Base-by-base conservation (phyloP, 805 yeast species). In the Diddensiella santjacobensis region DNA sequence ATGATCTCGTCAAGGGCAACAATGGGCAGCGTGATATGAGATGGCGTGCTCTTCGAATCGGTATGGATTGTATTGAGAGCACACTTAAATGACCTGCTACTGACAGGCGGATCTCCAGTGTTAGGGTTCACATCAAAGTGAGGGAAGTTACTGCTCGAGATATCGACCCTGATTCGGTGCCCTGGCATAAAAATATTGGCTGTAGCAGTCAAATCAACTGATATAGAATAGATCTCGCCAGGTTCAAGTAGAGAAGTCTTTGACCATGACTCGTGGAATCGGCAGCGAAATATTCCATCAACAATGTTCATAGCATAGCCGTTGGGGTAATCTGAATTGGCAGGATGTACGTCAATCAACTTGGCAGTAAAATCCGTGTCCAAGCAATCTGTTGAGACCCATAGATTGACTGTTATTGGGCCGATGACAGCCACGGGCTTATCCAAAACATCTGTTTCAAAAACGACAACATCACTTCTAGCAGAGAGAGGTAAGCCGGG, bases 311-410 rank as follows among this genome's bases (percentile, higher is more conserved):
- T 39, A 10, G 40, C 37, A 39, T 45, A 45, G 10, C 48, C 48
- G 13, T 23, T 23, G 4, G 48, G 48, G 26, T 45, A 45, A 19
- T 45, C 48, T 13, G 8, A 4, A 29, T 45, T 39, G 4, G 39
- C 33, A 4, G 48, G 48, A 39, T 45, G 39, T 11, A 40, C 40
- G 31, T 45, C 48, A 10, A 45, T 29, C 4, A 45, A 38, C 39
- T 45, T 45, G 20, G 48, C 48, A 11, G 48, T 45, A 22, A 45
- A 45, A 24, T 45, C 48, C 11, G 48, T 45, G 26, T 45, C 48
- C 4, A 22, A 22, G 15, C 39, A 45, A 33, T 45, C 48, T 3
- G 44, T n/a, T 10, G 48, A 45, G 4, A 45, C 20, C 36, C 18
- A 39, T 4, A 45, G 19, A 11, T 37, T 40, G 11, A 45, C 48